Percentiles rank a stretch among this genome's conserved stretches.
These are phyloP conservation scores for Penicillium olsonii DNA, from an alignment of 2,329 filamentous ascomycete species.

Conservation along the genomic window DNA sequence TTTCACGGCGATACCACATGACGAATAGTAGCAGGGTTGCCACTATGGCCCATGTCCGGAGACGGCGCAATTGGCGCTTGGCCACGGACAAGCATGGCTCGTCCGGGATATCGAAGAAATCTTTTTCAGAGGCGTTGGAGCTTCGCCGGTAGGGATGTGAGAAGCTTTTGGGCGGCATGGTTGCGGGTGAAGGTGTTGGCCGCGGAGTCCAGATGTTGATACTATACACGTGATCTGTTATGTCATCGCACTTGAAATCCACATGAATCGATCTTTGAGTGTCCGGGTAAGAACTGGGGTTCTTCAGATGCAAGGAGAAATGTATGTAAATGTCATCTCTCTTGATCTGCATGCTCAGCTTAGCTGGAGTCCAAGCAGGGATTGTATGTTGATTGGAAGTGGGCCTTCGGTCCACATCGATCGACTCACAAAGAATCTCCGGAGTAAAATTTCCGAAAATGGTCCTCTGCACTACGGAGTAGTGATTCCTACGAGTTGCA, in stretches of 20 bases:
- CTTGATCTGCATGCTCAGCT: no score
- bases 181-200: conserved; percentile 5
- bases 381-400: no score
- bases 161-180: conserved; percentile 15
- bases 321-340: no score
- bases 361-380: no score
- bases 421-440: no score
- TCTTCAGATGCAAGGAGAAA: no score
- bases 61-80: conserved; percentile 35
- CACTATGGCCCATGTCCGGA: conserved; percentile 33
- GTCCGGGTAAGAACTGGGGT: no score
- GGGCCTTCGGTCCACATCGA: no score
- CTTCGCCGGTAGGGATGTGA: conserved; percentile 29
- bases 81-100: conserved; percentile 29
- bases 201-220: neutral
- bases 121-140: conserved; percentile 34
- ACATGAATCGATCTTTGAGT: no score
- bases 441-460: no score
- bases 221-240: conserved; percentile 1
- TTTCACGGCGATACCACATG: conserved; percentile 26
- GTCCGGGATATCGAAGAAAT: conserved; percentile 41
- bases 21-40: conserved; percentile 27
- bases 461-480: no score
- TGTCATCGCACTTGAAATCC: conserved; percentile 4
- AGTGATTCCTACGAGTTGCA: no score